Evolutionary conservation across 148 eudicot species (phyloP).

Genomic region (Simmondsia chinensis): DNA sequence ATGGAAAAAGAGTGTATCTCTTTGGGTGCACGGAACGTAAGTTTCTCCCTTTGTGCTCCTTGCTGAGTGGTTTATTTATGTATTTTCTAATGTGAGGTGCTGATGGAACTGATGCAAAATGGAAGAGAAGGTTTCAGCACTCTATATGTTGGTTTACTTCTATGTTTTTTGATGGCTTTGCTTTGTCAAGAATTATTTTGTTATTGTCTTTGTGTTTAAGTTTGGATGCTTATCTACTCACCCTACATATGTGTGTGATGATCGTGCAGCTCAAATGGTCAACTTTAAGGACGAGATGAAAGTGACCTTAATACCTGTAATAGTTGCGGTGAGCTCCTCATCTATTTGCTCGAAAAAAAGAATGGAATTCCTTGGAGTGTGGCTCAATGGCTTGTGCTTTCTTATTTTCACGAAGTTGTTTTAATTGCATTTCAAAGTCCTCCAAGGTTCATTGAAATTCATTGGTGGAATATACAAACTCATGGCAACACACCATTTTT

Average conservation of each 20-base stretch:
- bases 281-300: conserved; percentile 43
- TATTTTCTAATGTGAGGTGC: background rate
- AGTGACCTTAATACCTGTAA: conserved; percentile 70
- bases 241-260: background rate
- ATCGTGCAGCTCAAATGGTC: conserved; percentile 85
- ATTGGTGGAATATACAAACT: too few relatives aligned
- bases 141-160: too few relatives aligned
- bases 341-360: background rate
- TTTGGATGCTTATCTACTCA: background rate
- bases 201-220: background rate
- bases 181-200: too few relatives aligned
- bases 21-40: conserved; percentile 95
- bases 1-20: conserved; percentile 69
- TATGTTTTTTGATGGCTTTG: too few relatives aligned
- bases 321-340: conserved; percentile 73
- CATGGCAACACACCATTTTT: too few relatives aligned
- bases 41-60: conserved; percentile 11
- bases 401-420: background rate
- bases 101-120: background rate
- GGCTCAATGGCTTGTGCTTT: too few relatives aligned
- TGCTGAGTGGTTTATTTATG: background rate
- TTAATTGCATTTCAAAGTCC: background rate
- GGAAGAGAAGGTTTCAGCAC: too few relatives aligned
- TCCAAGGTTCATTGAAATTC: too few relatives aligned
- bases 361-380: background rate